Evolutionary conservation across 176 grass and related monocot genomes (phyloP).

Genomic region (Canna indica): DNA sequence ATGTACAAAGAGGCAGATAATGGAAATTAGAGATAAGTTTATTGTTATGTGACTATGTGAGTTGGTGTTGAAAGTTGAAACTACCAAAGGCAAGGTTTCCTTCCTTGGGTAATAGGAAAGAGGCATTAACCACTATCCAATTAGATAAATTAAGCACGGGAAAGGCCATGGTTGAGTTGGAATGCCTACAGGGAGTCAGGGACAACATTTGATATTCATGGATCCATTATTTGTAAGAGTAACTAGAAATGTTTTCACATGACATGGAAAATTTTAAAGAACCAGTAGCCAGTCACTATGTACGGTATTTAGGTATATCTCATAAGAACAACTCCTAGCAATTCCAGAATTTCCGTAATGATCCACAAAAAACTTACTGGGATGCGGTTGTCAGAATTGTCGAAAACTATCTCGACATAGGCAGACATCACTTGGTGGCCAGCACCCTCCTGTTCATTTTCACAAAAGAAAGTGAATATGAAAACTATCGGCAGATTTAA

Average conservation of each 20-base stretch:
- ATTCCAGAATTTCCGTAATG: not conserved
- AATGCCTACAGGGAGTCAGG: not conserved
- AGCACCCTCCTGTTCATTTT: constrained; percentile 77
- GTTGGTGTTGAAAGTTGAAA: too few species aligned
- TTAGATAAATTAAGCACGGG: too few species aligned
- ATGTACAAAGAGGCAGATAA: too few species aligned
- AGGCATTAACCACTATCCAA: too few species aligned
- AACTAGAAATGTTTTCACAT: too few species aligned
- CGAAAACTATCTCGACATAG: constrained; percentile 98
- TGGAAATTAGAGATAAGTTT: too few species aligned
- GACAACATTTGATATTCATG: not conserved
- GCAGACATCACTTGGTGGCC: constrained; percentile 96
- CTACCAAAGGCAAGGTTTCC: too few species aligned
- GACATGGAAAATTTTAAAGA: not conserved
- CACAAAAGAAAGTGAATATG: not conserved
- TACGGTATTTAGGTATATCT: not conserved
- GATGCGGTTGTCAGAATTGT: constrained; percentile 95
- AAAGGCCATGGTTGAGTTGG: not conserved
- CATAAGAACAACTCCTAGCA: not conserved
- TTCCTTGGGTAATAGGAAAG: too few species aligned
- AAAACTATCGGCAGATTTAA: constrained; percentile 21
- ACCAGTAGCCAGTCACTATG: not conserved
- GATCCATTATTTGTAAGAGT: not conserved
- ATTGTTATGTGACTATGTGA: too few species aligned
- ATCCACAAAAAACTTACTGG: constrained; percentile 52